These are phyloP conservation scores for Verticillium dahliae DNA, from an alignment of 2,329 filamentous ascomycete species.

Conservation along the genomic window DNA sequence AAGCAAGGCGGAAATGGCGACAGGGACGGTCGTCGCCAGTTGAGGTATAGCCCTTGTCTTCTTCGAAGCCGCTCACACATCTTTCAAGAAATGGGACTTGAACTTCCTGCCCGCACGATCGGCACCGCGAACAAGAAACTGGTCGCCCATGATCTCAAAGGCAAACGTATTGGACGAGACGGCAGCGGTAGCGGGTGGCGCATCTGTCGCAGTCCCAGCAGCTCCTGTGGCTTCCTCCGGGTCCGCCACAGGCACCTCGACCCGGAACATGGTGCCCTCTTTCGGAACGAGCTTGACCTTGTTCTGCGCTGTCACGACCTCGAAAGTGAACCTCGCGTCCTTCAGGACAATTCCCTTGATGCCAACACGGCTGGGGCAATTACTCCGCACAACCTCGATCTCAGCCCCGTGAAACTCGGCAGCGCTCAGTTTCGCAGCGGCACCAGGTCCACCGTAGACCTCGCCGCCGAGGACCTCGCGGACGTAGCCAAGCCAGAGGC, in stretches of 20 bases:
- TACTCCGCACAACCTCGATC: constrained; percentile 74
- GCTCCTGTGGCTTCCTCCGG: constrained; percentile 1
- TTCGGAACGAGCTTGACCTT: constrained; percentile 78
- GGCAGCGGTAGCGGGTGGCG: not conserved
- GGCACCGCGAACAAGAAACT: constrained; percentile 75
- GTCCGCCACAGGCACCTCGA: constrained; percentile 51
- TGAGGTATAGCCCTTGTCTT: not conserved
- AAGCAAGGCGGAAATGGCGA: no score
- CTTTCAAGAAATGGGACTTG: constrained; percentile 72
- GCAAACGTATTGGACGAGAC: constrained; percentile 36
- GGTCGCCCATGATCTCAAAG: constrained; percentile 83
- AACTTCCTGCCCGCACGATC: constrained; percentile 90
- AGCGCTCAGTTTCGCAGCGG: constrained; percentile 68
- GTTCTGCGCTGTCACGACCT: constrained; percentile 69
- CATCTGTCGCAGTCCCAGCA: not conserved
- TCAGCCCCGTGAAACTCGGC: constrained; percentile 89
- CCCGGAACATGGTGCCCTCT: constrained; percentile 78
- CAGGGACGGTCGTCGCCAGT: not conserved
- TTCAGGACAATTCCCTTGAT: constrained; percentile 80
- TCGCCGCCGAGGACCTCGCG: constrained; percentile 68
- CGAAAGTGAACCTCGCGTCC: constrained; percentile 81
- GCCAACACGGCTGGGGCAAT: constrained; percentile 76
- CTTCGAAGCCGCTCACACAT: constrained; percentile 47
- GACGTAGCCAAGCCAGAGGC: constrained; percentile 80
- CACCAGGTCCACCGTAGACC: constrained; percentile 47